Evolutionary conservation across 2,329 filamentous ascomycete genomes (phyloP).

Genomic region (Neocatenulostroma microsporum): DNA sequence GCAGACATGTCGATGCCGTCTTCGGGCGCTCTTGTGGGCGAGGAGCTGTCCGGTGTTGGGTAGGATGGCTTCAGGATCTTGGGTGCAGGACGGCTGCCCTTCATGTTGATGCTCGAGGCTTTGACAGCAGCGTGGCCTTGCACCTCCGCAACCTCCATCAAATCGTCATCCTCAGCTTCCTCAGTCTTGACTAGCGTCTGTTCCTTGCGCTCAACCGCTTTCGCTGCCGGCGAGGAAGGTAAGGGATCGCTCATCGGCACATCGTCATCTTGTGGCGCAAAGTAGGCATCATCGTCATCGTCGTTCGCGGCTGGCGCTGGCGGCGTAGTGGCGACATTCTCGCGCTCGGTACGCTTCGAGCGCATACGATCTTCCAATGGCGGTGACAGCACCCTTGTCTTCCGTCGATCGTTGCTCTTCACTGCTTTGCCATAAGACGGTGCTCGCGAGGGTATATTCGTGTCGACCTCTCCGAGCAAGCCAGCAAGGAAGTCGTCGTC

Average conservation of each 20-base stretch:
- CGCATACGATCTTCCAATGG: slow-evolving; percentile 48
- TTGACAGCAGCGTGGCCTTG: slow-evolving; percentile 57
- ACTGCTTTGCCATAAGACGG: slow-evolving; percentile 53
- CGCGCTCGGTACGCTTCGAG: slow-evolving; percentile 6
- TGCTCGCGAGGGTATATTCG: slow-evolving; percentile 55
- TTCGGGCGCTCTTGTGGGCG: slow-evolving; percentile 56
- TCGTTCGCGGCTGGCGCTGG: slow-evolving; percentile 30
- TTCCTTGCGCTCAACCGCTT: slow-evolving; percentile 31
- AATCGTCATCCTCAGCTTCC: slow-evolving; percentile 62
- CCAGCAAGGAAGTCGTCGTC: slow-evolving; percentile 81
- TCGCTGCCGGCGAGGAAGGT: slow-evolving; percentile 68
- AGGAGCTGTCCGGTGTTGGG: slow-evolving; percentile 67
- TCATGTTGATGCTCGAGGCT: slow-evolving; percentile 70
- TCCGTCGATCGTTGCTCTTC: slow-evolving; percentile 68
- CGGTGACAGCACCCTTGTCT: slow-evolving; percentile 72
- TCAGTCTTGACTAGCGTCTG: slow-evolving; percentile 64
- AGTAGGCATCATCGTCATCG: slow-evolving; percentile 49
- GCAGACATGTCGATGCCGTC: slow-evolving; percentile 62
- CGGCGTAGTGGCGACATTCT: slow-evolving; percentile 14
- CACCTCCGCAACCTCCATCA: slow-evolving; percentile 79
- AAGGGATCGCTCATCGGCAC: slow-evolving; percentile 67
- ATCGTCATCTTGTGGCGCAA: slow-evolving; percentile 54
- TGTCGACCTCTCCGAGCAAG: slow-evolving; percentile 80
- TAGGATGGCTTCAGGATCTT: slow-evolving; percentile 61
- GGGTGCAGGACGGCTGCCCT: slow-evolving; percentile 68